A percentile compares a stretch with the other conserved stretches of the same genome.
phyloP scores from a whole-genome alignment of 257 asterid genomes.

The Gentiana dahurica region DNA sequence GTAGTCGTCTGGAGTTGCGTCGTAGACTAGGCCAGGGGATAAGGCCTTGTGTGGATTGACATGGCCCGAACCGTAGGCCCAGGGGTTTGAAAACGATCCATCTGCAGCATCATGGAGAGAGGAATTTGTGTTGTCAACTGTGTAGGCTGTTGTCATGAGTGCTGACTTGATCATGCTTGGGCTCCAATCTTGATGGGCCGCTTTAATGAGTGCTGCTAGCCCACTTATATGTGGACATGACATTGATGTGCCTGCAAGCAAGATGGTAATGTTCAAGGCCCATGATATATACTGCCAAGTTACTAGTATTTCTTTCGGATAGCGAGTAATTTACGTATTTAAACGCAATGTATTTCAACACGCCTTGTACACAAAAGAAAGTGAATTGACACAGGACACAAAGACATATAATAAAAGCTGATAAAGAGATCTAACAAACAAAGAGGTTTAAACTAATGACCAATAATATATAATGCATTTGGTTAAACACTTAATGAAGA shows the following conservation, averaged over 20 bases:
- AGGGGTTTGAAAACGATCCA: slow-evolving; percentile 22
- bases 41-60: slow-evolving; percentile 40
- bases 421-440: no score
- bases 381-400: no score
- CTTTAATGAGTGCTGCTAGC: slow-evolving; percentile 36
- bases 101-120: slow-evolving; percentile 34
- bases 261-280: no score
- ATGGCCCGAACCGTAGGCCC: slow-evolving; percentile 38
- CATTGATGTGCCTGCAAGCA: slow-evolving; percentile 37
- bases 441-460: no score
- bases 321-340: no score
- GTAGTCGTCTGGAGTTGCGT: slow-evolving; percentile 24
- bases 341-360: no score
- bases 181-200: slow-evolving; percentile 42
- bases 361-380: no score
- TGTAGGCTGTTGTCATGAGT: slow-evolving; percentile 44
- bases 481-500: no score
- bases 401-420: no score
- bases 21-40: slow-evolving; percentile 38
- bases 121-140: slow-evolving; percentile 23
- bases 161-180: slow-evolving; percentile 44
- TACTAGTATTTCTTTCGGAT: no score
- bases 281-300: no score
- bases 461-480: no score
- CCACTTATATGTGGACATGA: slow-evolving; percentile 50